Percentiles rank a stretch among this genome's conserved stretches.
Conservation (phyloP, 2,329 filamentous ascomycete genomes). For the Phialophora verrucosa region DNA sequence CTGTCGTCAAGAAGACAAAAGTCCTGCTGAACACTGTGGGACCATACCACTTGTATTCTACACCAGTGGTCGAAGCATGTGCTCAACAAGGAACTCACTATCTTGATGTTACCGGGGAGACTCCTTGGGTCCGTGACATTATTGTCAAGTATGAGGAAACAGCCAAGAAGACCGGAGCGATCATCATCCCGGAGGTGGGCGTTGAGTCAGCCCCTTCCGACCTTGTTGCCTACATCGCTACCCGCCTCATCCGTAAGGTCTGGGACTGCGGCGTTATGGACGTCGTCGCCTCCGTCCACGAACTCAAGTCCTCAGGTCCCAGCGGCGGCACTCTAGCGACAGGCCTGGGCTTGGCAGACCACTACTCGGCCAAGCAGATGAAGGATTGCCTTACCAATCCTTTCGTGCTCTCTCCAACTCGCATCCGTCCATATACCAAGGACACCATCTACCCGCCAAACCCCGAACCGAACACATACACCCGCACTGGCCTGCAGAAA, state of each 20-base stretch:
- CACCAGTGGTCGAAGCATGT: constrained; percentile 68
- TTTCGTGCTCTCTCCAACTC: constrained; percentile 40
- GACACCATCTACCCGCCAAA: constrained; percentile 59
- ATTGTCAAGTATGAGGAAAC: constrained; percentile 65
- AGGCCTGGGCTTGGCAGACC: constrained; percentile 61
- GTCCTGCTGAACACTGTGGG: constrained; percentile 66
- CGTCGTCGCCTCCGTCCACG: constrained; percentile 60
- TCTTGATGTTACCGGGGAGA: constrained; percentile 69
- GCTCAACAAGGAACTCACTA: constrained; percentile 70
- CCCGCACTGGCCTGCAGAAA: constrained; percentile 47
- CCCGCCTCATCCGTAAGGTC: constrained; percentile 59
- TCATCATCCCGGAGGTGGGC: constrained; percentile 66
- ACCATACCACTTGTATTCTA: constrained; percentile 69
- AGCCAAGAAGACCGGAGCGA: constrained; percentile 65
- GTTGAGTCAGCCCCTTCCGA: constrained; percentile 68
- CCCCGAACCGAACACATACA: constrained; percentile 45
- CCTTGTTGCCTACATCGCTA: constrained; percentile 58
- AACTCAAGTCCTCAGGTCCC: constrained; percentile 57
- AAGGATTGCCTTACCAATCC: constrained; percentile 32
- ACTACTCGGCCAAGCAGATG: constrained; percentile 33
- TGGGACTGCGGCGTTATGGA: constrained; percentile 58
- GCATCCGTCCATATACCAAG: constrained; percentile 52
- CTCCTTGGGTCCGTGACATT: constrained; percentile 68
- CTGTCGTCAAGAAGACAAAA: constrained; percentile 61
- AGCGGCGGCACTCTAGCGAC: constrained; percentile 71